Conservation (phyloP, 768 basidiomycete species). For the Rhodotorula sphaerocarpa region DNA sequence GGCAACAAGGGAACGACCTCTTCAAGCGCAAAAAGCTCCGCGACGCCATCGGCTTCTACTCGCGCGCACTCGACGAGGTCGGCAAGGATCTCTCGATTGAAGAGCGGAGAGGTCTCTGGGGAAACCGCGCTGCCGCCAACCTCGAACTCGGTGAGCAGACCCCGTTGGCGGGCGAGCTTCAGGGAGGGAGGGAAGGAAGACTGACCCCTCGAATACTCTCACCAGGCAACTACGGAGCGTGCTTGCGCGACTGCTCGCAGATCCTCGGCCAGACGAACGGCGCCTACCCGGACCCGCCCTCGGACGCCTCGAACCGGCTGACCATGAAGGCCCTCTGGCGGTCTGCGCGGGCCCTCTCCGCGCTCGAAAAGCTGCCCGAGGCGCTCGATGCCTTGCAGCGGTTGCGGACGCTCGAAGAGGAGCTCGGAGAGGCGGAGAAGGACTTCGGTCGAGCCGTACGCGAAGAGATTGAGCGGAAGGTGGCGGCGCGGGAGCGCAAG, state of each 20-base stretch:
- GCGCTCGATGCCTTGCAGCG: conserved; percentile 71
- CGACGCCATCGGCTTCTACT: conserved; percentile 83
- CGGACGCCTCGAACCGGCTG: conserved; percentile 49
- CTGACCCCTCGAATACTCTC: not conserved
- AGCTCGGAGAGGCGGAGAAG: conserved; percentile 42
- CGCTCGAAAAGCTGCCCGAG: conserved; percentile 67
- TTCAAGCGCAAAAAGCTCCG: conserved; percentile 76
- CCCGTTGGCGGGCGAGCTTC: not conserved
- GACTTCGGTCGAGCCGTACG: conserved; percentile 51
- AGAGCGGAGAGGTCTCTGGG: conserved; percentile 54
- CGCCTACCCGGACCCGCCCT: conserved; percentile 22
- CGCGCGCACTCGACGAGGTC: conserved; percentile 76
- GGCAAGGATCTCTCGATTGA: conserved; percentile 52
- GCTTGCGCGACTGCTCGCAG: conserved; percentile 72
- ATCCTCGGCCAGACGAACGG: conserved; percentile 47
- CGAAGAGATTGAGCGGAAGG: conserved; percentile 46
- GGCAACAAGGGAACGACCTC: conserved; percentile 91
- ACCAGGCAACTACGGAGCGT: conserved; percentile 77
- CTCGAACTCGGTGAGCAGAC: conserved; percentile 63
- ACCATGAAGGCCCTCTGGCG: conserved; percentile 81
- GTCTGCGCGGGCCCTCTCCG: conserved; percentile 66
- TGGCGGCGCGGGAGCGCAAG: conserved; percentile 35
- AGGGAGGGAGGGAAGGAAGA: not conserved
- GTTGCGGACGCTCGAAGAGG: conserved; percentile 53
- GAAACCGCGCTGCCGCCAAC: conserved; percentile 90